These are phyloP conservation scores for Onygena corvina DNA, from an alignment of 2,329 filamentous ascomycete genomes.

Conservation along the genomic window DNA sequence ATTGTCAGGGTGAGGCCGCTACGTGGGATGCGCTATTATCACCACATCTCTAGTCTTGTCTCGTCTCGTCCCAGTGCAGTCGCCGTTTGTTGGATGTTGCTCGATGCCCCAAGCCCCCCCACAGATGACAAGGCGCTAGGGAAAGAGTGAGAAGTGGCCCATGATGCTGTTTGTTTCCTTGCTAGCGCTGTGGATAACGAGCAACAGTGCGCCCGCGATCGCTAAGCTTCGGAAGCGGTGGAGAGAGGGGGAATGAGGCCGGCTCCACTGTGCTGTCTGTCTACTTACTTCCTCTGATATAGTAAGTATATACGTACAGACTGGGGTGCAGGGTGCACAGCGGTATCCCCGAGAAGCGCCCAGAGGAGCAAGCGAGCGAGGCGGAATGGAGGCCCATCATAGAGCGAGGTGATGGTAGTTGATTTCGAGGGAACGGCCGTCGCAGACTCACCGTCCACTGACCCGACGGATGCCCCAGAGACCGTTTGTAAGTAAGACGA, in stretches of 20 bases:
- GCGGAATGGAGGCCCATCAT: no score
- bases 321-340: no score
- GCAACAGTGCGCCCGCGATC: conserved; percentile 1
- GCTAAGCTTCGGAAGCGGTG: not conserved
- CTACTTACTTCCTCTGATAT: no score
- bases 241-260: not conserved
- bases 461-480: not conserved
- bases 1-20: not conserved
- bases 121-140: not conserved
- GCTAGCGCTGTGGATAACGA: not conserved
- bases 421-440: no score
- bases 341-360: no score
- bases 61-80: not conserved
- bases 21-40: not conserved
- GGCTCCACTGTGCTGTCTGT: not conserved
- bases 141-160: not conserved
- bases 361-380: no score
- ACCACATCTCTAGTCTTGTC: no score
- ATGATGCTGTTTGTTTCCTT: conserved; percentile 1
- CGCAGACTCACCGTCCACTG: no score
- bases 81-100: not conserved
- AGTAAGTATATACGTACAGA: no score
- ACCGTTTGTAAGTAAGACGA: not conserved
- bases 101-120: not conserved
- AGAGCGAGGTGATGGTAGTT: no score